These are phyloP conservation scores for Carex sylvatica DNA, from an alignment of 202 grass and related monocot genomes.

Conservation along the genomic window DNA sequence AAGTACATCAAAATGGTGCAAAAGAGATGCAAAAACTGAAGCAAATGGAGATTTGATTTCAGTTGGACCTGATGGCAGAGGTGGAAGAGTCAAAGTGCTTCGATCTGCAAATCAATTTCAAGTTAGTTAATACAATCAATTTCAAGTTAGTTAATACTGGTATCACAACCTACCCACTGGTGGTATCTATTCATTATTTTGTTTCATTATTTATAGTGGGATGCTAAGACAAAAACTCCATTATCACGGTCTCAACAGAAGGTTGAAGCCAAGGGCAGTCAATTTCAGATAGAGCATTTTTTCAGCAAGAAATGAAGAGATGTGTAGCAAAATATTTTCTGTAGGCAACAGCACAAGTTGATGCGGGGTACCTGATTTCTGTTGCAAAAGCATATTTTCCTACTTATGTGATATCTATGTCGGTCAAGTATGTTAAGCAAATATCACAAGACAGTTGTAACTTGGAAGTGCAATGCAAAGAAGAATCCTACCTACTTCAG, in stretches of 20 bases:
- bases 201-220: slow-evolving; percentile 29
- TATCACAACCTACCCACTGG: neutral
- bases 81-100: slow-evolving; percentile 80
- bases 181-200: neutral
- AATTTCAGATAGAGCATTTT: slow-evolving; percentile 75
- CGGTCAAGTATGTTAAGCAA: neutral
- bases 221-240: slow-evolving; percentile 34
- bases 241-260: slow-evolving; percentile 47
- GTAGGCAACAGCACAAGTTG: neutral
- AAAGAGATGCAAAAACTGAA: slow-evolving; percentile 18
- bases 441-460: neutral
- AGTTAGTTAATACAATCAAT: slow-evolving; percentile 35
- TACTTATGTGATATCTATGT: neutral
- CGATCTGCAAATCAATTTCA: slow-evolving; percentile 41
- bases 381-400: neutral
- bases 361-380: neutral
- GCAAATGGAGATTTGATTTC: slow-evolving; percentile 69
- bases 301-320: slow-evolving; percentile 58
- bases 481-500: neutral
- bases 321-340: neutral
- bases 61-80: slow-evolving; percentile 71
- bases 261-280: slow-evolving; percentile 53
- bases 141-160: slow-evolving; percentile 35
- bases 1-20: slow-evolving; percentile 69
- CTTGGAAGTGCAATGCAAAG: neutral